phyloP scores from a whole-genome alignment of 2,329 filamentous ascomycete species.

The Cladosporium sp. region DNA sequence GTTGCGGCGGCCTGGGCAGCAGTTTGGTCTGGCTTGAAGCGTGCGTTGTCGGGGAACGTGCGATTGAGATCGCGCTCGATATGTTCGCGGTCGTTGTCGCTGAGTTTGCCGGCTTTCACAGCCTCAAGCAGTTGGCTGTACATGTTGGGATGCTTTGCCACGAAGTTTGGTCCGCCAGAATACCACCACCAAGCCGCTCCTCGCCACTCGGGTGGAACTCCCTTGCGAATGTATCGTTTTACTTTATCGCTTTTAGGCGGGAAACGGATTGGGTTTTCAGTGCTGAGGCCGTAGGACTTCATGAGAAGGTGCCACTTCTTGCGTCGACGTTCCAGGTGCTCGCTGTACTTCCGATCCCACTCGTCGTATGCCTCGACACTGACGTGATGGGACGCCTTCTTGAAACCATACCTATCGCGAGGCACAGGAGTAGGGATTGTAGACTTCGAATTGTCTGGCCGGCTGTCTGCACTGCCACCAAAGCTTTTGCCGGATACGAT shows the following conservation, averaged over 20 bases:
- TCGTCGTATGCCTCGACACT: constrained; percentile 74
- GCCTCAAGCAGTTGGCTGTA: constrained; percentile 70
- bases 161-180: constrained; percentile 77
- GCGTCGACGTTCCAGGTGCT: constrained; percentile 71
- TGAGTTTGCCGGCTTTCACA: constrained; percentile 61
- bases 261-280: constrained; percentile 71
- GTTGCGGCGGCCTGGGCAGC: constrained; percentile 15
- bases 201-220: constrained; percentile 89
- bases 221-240: constrained; percentile 88
- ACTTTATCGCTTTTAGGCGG: constrained; percentile 78
- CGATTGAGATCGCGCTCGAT: constrained; percentile 93
- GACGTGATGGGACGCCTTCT: constrained; percentile 80
- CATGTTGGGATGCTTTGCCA: constrained; percentile 72
- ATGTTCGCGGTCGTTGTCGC: constrained; percentile 75
- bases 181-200: constrained; percentile 98
- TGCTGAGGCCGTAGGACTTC: constrained; percentile 72
- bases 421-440: constrained; percentile 32
- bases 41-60: constrained; percentile 91
- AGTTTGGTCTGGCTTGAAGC: constrained; percentile 68
- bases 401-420: constrained; percentile 88
- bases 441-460: background rate
- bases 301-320: constrained; percentile 82
- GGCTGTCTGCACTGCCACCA: constrained; percentile 2
- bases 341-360: constrained; percentile 75
- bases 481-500: constrained; percentile 9